Evolutionary conservation across 108 stramenopile genomes (phyloP).

Genomic region (Nitzschia sp.): DNA sequence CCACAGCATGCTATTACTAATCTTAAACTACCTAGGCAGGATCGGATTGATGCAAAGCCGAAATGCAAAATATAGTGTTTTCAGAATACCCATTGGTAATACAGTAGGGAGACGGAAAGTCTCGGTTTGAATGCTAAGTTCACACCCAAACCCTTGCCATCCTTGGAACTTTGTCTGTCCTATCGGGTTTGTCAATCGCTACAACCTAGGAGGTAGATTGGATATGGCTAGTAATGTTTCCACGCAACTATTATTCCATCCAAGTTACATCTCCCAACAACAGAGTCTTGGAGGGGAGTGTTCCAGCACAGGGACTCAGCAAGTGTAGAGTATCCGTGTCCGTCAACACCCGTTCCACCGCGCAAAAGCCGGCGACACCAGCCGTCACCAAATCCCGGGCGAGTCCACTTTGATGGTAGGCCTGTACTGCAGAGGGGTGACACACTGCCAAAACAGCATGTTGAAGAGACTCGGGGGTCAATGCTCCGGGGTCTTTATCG

Average conservation of each 20-base stretch:
- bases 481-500: neutral
- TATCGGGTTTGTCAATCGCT: no score
- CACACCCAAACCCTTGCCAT: no score
- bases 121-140: no score
- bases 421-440: slow-evolving; percentile 72
- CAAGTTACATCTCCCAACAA: slow-evolving; percentile 78
- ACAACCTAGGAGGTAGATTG: no score
- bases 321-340: slow-evolving; percentile 72
- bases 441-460: slow-evolving; percentile 77
- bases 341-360: slow-evolving; percentile 70
- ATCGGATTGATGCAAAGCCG: no score
- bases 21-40: no score
- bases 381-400: slow-evolving; percentile 69
- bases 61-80: no score
- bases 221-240: slow-evolving; percentile 11
- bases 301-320: slow-evolving; percentile 75
- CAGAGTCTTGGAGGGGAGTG: slow-evolving; percentile 66
- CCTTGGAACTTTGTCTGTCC: no score
- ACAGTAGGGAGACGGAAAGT: no score
- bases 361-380: slow-evolving; percentile 82
- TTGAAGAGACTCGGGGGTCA: slow-evolving; percentile 35
- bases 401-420: slow-evolving; percentile 53
- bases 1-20: no score
- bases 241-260: slow-evolving; percentile 64
- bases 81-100: no score